Base-by-base conservation (phyloP, 495 filamentous ascomycete species). In the Sordaria brevicollis region DNA sequence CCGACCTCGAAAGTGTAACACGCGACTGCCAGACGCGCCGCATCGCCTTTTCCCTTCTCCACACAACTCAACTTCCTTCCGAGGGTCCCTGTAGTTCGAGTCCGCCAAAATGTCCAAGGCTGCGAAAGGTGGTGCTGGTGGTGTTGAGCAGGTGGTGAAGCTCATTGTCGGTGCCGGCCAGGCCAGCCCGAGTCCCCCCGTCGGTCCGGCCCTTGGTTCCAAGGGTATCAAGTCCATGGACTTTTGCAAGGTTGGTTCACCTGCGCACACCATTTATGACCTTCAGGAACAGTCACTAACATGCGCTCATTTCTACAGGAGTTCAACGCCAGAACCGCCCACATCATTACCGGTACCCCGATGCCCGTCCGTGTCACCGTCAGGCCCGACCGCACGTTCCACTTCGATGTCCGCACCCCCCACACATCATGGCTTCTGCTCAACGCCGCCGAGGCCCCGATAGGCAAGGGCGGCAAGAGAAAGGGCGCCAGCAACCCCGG, bases 171-270 rank as follows among this genome's bases (percentile, higher is more conserved):
- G 93, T 71, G 95, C 95, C 41, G 96, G 95, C n/a, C 93, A 98
- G 78, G 95, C 95, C 65, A 91, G 90, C 71, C 95, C 95, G 35
- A 94, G 93, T 82, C 96, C 95, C n/a, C 95, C 95, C 3, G 93
- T 99, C 76, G 96, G 96, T 83, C 96, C 96, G 35, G 96, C 95
- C 57, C 86, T 99, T 72, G 95, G 95, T 79, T 94, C 91, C 80
- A 98, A 97, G 85, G 95, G 95, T 84, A 92, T 99, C 43, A 99
- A 99, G 85, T 94, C 91, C 71, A 99, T 99, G 91, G 96, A 99
- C 81, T 98, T 98, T 79, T 98, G 95, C 87, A 99, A 99, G 87
- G 95, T 97, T 76, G 73, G 83, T 72, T 71, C 38, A 43, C 33
- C 36, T 36, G 13, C 11, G n/a, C 17, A 10, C 19, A 54, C 21